Base-by-base conservation (phyloP, 345 rosid genomes). In the Kandelia obovata region DNA sequence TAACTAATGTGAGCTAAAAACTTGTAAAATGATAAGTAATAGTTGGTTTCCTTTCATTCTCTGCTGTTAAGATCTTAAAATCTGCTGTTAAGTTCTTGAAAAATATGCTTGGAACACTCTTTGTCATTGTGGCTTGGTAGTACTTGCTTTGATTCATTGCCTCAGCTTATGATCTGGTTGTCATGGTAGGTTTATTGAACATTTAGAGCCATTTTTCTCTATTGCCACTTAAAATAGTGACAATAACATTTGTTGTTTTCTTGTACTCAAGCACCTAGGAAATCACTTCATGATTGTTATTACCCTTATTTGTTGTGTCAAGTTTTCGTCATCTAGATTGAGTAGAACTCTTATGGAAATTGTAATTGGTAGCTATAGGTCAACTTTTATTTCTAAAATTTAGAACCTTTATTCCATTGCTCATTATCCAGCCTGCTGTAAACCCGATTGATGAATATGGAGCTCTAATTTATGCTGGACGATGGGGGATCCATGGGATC, bases 401-500 rank as follows among this genome's bases (percentile, higher is more conserved):
- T 56, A 26, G 19, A 58, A 67, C 25, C n/a, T 62, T 46, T 68
- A 31, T 71, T 66, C 13, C 17, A 27, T 79, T 61, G 49, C 62
- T 62, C 31, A 30, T 75, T 58, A 65, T 77, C 53, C 83, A 94
- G 96, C 84, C 88, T 62, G 68, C 79, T 5, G 92, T 91, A 62
- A 82, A 75, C 62, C 88, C 91, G 25, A 75, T 94, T 19, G 97
- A 94, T 35, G 97, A 93, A 73, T 87, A 85, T 78, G 97, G 97
- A 68, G 88, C 96, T 55, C 84, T 90, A 43, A 83, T 93, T 62
- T 89, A 90, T 85, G 92, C 96, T 67, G 97, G 98, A 62, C 82
- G 98, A 72, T 93, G 98, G 98, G 98, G 96, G 61, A 81, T 89
- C 63, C 88, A 90, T 59, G 96, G 97, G 47, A 82, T 88, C 59